Evolutionary conservation across 1,284 basidiomycete genomes (phyloP), one percentile per base, ranked within the genome.

Genomic region (Termitomyces sp.): DNA sequence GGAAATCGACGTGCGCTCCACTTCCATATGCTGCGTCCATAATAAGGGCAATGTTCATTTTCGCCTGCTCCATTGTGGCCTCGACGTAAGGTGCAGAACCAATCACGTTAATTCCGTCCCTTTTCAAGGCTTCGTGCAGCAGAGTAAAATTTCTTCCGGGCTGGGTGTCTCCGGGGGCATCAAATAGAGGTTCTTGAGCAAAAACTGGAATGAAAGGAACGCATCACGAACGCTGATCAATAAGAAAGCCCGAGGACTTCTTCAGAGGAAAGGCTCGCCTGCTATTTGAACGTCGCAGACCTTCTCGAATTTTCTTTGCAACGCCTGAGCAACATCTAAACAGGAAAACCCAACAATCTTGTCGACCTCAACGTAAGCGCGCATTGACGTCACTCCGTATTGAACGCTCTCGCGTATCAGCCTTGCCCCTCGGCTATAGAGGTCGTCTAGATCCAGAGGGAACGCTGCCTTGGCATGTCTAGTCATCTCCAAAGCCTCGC

Each of bases 1-100:
- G 83, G 64, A 86, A 85, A 65, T 86, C 83, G 49, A 75, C 73
- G 61, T 81, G 76, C 12, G 79, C 67, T 21, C 62, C 57, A 50
- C 68, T 61, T 31, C 65, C 63, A 49, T 66, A 62, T 3, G 81
- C 79, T 44, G 80, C 69, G 40, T 76, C 69, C 62, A 86, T 70
- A 46, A 84, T 65, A 58, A 78, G 72, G n/a, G 64, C 64, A 34
- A 85, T 80, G 63, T 86, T 86, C 61, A 67, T 66, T 62, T 76
- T 75, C 13, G 80, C 76, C 54, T 77, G 75, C 28, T 69, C 66
- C 21, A 65, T 59, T 17, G 72, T 77, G 41, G 74, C 72, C 62
- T 86, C 83, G 33, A 84, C 81, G 65, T 84, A 85, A 0, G 82
- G 83, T 28, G 83, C 83, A 34, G 82, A 86, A 28, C 83, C 83